Base-by-base conservation (phyloP, 2,329 filamentous ascomycete species). In the Curvularia sp. region DNA sequence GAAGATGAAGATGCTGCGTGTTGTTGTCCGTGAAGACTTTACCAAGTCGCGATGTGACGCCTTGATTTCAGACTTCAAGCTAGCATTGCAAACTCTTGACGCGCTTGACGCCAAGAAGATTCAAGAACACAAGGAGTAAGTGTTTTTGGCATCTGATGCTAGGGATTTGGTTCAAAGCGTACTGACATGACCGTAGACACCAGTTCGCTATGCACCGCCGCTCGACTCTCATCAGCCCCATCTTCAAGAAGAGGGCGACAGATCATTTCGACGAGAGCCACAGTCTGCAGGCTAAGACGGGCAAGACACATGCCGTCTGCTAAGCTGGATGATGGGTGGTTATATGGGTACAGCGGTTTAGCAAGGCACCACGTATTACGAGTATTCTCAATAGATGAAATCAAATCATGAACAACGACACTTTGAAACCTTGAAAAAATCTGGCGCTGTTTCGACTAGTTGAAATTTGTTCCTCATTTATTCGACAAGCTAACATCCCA, bases 21-120 rank as follows among this genome's bases (percentile, higher is more conserved):
- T 97, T 4, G 94, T 98, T 0, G 91, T 97, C 4, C 87, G 94
- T 49, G 94, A 97, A 78, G 94, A 97, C 79, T 97, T 98, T 69
- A 91, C 87, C 46, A 88, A 90, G 76, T 87, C 84, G 66, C 85
- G 93, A 38, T 96, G 92, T 72, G 93, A 98, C 73, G 82, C 86
- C 9, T 82, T 98, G 45, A 78, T 97, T 60, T 70, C 76, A 25
- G 93, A 97, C 74, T 87, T 97, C 78, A 92, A 90, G 80, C 82
- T 93, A 49, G 91, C 91, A 63, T 75, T 93, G 62, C 81, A 87
- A 47, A 82, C 90, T 39, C 82, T 98, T 25, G 85, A 89, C 62
- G 80, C 87, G 59, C 90, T 95, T 83, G 92, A 97, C 71, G 81
- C 83, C 68, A 86, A 89, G 52, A 85, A 85, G 64, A 81, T 97